These are phyloP conservation scores for Penicillium mononematosum DNA, from an alignment of 495 filamentous ascomycete species.

Conservation along the genomic window DNA sequence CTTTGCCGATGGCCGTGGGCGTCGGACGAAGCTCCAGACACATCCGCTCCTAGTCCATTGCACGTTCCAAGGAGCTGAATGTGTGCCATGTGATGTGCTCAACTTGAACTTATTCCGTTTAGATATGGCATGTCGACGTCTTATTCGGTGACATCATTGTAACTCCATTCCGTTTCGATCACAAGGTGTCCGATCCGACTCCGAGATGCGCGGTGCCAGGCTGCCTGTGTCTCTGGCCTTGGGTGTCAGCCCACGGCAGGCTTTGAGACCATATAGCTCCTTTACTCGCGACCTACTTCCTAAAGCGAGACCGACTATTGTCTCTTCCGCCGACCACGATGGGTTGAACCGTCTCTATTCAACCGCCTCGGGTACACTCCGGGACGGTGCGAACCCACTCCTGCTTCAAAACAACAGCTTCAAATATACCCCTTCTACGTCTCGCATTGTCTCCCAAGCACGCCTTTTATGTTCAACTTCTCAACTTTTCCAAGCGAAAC, in stretches of 20 bases:
- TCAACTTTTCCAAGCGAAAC: conserved; percentile 30
- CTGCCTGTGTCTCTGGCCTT: conserved; percentile 38
- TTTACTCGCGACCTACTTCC: conserved; percentile 22
- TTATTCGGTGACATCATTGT: conserved; percentile 27
- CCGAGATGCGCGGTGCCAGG: conserved; percentile 46
- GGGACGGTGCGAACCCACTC: conserved; percentile 20
- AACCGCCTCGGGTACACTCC: conserved; percentile 24
- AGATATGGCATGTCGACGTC: conserved; percentile 39
- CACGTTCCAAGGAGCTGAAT: conserved; percentile 14
- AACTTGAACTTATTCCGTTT: conserved; percentile 16
- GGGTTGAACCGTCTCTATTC: conserved; percentile 26
- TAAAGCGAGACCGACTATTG: conserved; percentile 6
- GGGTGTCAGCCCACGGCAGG: conserved; percentile 32
- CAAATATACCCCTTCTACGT: conserved; percentile 15
- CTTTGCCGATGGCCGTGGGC: conserved; percentile 19
- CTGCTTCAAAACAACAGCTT: conserved; percentile 19
- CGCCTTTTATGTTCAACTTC: conserved; percentile 34
- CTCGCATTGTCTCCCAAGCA: conserved; percentile 25
- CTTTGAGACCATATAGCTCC: conserved; percentile 20
- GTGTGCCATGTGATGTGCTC: conserved; percentile 16
- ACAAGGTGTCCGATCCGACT: conserved; percentile 13
- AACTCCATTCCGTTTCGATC: conserved; percentile 25
- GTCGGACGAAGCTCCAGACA: conserved; percentile 17
- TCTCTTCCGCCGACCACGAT: conserved; percentile 9
- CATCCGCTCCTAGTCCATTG: conserved; percentile 21